These are phyloP conservation scores for Ustulina deusta DNA, from an alignment of 2,329 filamentous ascomycete genomes.

Conservation along the genomic window DNA sequence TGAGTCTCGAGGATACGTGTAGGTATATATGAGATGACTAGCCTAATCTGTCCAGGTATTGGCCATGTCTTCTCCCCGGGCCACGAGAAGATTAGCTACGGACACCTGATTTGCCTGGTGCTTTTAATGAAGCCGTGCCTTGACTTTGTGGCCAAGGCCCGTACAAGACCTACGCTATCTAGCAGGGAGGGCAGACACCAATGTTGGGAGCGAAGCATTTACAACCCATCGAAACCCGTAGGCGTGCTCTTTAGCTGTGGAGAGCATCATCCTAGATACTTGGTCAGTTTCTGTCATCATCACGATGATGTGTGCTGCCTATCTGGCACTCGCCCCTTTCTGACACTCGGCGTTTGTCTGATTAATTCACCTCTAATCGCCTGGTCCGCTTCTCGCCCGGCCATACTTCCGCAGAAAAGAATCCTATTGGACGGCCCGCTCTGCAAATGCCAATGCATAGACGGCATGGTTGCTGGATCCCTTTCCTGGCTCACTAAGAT, in stretches of 20 bases:
- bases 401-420: slow-evolving; percentile 4
- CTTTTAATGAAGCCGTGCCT: slow-evolving; percentile 30
- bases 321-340: slow-evolving; percentile 5
- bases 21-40: slow-evolving; percentile 24
- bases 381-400: slow-evolving; percentile 9
- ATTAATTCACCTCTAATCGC: slow-evolving; percentile 17
- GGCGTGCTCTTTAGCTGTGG: slow-evolving; percentile 1
- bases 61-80: background rate
- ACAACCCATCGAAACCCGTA: slow-evolving; percentile 12
- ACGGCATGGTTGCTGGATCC: slow-evolving; percentile 13
- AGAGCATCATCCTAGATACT: background rate
- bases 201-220: slow-evolving; percentile 18
- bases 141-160: slow-evolving; percentile 16
- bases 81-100: background rate
- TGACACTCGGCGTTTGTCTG: background rate
- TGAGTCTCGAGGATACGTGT: no score
- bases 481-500: slow-evolving; percentile 9
- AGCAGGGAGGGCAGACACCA: background rate
- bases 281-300: slow-evolving; percentile 16
- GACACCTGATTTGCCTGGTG: slow-evolving; percentile 29
- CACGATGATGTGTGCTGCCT: slow-evolving; percentile 1
- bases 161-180: background rate
- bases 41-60: slow-evolving; percentile 21
- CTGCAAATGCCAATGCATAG: slow-evolving; percentile 16
- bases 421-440: slow-evolving; percentile 22